phyloP scores from a whole-genome alignment of 1,284 basidiomycete species.

The Leccinum griseonigrum region DNA sequence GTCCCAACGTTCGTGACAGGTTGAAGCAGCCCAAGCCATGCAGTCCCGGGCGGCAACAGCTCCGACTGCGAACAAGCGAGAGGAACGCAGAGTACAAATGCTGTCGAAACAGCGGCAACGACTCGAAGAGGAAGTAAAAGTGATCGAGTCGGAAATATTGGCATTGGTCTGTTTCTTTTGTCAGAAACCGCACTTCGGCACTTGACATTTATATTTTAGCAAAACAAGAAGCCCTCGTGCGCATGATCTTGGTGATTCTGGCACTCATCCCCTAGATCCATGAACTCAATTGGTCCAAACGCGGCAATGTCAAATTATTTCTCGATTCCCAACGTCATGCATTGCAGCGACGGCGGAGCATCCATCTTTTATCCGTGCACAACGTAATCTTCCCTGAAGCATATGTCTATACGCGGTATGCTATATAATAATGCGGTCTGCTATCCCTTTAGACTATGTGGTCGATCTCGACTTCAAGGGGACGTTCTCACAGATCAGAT shows the following conservation, averaged over 20 bases:
- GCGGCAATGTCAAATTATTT: background rate
- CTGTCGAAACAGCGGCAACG: constrained; percentile 61
- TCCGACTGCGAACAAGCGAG: constrained; percentile 61
- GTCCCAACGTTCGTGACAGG: constrained; percentile 34
- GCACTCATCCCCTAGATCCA: background rate
- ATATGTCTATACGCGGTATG: background rate
- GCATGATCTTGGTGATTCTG: background rate
- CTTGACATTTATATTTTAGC: constrained; percentile 16
- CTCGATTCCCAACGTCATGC: background rate
- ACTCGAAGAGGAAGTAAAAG: constrained; percentile 52
- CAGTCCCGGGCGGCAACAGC: constrained; percentile 42
- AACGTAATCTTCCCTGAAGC: background rate
- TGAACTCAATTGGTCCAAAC: background rate
- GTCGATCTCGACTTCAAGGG: background rate
- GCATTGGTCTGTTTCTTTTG: constrained; percentile 42
- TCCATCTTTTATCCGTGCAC: background rate
- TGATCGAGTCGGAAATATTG: constrained; percentile 58
- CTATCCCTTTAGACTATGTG: background rate
- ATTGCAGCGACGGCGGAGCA: background rate
- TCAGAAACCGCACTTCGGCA: background rate
- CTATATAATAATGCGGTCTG: background rate
- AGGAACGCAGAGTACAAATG: constrained; percentile 59
- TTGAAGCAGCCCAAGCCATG: constrained; percentile 47
- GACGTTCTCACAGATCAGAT: background rate
- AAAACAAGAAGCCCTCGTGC: constrained; percentile 19